Conservation (phyloP, 768 basidiomycete genomes). For the Termitomyces titanicus region DNA sequence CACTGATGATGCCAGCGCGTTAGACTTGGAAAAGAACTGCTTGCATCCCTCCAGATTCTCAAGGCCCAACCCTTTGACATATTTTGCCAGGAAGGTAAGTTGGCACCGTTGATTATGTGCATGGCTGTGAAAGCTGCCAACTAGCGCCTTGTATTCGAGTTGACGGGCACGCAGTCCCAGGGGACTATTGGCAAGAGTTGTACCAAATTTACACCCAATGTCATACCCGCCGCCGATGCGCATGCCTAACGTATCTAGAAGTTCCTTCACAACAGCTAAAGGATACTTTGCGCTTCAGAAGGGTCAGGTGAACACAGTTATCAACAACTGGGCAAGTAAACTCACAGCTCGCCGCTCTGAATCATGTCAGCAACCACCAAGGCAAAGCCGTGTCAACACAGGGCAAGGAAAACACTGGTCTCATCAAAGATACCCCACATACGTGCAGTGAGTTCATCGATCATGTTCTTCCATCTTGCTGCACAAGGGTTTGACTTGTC, state of each 20-base stretch:
- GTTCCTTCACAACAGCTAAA: slow-evolving; percentile 17
- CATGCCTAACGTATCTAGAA: slow-evolving; percentile 18
- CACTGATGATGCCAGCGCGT: slow-evolving; percentile 15
- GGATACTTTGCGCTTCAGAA: slow-evolving; percentile 23
- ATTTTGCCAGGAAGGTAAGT: slow-evolving; percentile 18
- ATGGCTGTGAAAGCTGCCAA: slow-evolving; percentile 25
- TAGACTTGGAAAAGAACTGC: slow-evolving; percentile 20
- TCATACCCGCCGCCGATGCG: slow-evolving; percentile 23
- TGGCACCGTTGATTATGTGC: slow-evolving; percentile 28
- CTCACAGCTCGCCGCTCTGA: slow-evolving; percentile 17
- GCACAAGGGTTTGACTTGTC: not conserved
- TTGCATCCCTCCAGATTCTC: slow-evolving; percentile 25
- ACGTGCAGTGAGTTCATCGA: not conserved
- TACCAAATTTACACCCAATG: slow-evolving; percentile 24
- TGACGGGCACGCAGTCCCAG: slow-evolving; percentile 12
- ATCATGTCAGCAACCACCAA: slow-evolving; percentile 24
- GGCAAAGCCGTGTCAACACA: slow-evolving; percentile 26
- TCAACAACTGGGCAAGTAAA: not conserved
- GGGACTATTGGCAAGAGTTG: slow-evolving; percentile 18
- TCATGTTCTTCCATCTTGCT: not conserved
- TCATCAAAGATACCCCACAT: not conserved
- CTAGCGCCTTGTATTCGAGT: slow-evolving; percentile 6
- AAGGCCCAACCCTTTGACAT: slow-evolving; percentile 22
- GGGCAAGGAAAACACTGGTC: slow-evolving; percentile 16
- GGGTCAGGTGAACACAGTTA: not conserved